Evolutionary conservation across 2,329 filamentous ascomycete species (phyloP).

Genomic region (Aureobasidium sp.): DNA sequence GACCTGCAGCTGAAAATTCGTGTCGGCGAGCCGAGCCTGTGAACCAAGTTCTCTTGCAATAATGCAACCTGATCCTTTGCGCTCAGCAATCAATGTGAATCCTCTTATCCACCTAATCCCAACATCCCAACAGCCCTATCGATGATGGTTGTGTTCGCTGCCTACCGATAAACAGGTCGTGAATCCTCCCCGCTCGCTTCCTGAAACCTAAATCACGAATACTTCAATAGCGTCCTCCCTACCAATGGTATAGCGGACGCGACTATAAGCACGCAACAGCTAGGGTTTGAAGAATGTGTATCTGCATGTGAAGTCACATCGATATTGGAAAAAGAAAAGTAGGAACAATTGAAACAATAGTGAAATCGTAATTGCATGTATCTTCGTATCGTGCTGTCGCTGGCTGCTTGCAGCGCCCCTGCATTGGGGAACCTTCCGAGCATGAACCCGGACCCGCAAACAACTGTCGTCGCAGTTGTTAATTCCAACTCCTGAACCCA

Average conservation of each 20-base stretch:
- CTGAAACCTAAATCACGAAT: constrained; percentile 2
- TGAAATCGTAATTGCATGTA: background rate
- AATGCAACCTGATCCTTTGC: background rate
- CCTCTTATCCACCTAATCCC: background rate
- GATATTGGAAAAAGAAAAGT: background rate
- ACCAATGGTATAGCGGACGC: background rate
- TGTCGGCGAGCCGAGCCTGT: background rate
- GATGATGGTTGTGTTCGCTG: background rate
- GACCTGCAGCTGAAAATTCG: background rate
- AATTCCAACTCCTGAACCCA: background rate
- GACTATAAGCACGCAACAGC: background rate
- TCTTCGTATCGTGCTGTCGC: background rate
- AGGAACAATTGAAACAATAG: background rate
- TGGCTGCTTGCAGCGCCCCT: background rate
- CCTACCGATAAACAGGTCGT: background rate
- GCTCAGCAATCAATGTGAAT: background rate
- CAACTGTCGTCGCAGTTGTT: background rate
- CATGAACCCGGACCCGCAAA: background rate
- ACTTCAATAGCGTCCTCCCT: background rate
- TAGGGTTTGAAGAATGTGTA: too few relatives aligned
- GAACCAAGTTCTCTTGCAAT: background rate
- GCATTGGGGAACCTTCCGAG: background rate
- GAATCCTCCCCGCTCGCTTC: background rate
- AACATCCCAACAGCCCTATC: background rate
- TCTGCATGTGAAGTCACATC: too few relatives aligned